Percentiles rank a stretch among this genome's conserved stretches.
These are phyloP conservation scores for Sicyos baderoa DNA, from an alignment of 306 rosid species.

Conservation along the genomic window DNA sequence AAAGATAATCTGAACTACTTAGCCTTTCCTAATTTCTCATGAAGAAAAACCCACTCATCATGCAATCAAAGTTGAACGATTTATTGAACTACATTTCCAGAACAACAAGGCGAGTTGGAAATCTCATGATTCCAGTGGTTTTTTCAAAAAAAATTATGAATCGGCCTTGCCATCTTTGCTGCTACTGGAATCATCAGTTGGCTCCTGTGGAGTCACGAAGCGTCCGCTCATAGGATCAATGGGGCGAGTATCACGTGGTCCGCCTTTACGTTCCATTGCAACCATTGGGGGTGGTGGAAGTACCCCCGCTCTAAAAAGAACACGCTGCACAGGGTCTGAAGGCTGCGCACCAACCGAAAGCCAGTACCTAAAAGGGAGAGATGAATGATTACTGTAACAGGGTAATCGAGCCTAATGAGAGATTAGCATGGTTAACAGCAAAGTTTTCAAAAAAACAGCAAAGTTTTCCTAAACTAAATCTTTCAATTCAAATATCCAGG, in stretches of 20 bases:
- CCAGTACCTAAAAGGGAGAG: slow-evolving; percentile 56
- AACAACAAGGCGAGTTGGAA: neutral
- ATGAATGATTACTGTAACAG: neutral
- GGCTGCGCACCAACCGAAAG: slow-evolving; percentile 96
- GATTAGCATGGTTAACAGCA: neutral
- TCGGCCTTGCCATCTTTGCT: neutral
- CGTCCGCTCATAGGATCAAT: slow-evolving; percentile 64
- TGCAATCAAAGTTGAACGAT: neutral
- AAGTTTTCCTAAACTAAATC: neutral
- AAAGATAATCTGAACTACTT: neutral
- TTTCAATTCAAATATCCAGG: neutral
- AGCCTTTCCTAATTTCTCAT: neutral
- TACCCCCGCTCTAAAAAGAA: slow-evolving; percentile 70
- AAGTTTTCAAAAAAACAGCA: too few relatives aligned
- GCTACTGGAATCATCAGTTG: slow-evolving; percentile 9
- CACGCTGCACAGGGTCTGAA: slow-evolving; percentile 75
- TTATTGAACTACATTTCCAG: neutral
- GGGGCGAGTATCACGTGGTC: slow-evolving; percentile 55
- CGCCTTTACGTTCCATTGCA: slow-evolving; percentile 82
- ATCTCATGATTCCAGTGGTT: neutral
- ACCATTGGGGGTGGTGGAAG: slow-evolving; percentile 85
- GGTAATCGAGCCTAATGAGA: neutral
- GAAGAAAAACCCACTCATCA: neutral
- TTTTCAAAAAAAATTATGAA: neutral
- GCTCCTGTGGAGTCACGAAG: slow-evolving; percentile 32